Evolutionary conservation across 2,329 filamentous ascomycete species (phyloP), one percentile per base, ranked within the genome.

Genomic region (Neoarthrinium moseri): DNA sequence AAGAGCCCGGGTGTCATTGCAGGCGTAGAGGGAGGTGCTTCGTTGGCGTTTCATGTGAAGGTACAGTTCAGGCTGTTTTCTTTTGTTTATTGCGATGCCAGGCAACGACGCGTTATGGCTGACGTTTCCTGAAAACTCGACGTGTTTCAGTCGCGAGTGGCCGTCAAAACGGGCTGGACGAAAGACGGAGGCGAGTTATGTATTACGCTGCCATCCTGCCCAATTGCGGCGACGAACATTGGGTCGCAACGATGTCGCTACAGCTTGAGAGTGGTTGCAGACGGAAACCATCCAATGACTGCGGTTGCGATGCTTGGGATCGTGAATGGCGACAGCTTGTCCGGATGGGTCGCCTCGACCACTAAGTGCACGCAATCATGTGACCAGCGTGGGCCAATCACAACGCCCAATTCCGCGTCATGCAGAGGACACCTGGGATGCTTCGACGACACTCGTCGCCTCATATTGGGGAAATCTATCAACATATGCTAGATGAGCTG

Each of bases 1-100:
- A 63, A 61, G 29, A n/a, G n/a, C n/a, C 58, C 21, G 22, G 30
- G 56, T 45, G 58, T 56, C 59, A 64, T 62, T 50, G 51, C 56
- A 53, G n/a, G n/a, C n/a, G n/a, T n/a, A n/a, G 52, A 44, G 36
- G 40, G 27, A 18, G 12, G 29, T 43, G 36, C 42, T 50, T 43
- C 41, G 49, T 20, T 46, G 43, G 43, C 42, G 36, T 36, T 27
- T 42, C 40, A 32, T 21, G 26, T n/a, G 20, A 27, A 27, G 18
- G 22, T n/a, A 34, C 5, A 43, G 24, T 21, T n/a, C 11, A 20
- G 29, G 17, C 34, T 18, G 21, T 22, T 17, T 40, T 22, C 22
- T 17, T 48, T 46, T 42, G 38, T 41, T 47, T 38, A 23, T 40
- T 22, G 15, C 29, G 41, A 26, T 26, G 29, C 20, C 29, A 36